Base-by-base conservation (phyloP, 169 alveolate species). In the Babesia ovata region DNA sequence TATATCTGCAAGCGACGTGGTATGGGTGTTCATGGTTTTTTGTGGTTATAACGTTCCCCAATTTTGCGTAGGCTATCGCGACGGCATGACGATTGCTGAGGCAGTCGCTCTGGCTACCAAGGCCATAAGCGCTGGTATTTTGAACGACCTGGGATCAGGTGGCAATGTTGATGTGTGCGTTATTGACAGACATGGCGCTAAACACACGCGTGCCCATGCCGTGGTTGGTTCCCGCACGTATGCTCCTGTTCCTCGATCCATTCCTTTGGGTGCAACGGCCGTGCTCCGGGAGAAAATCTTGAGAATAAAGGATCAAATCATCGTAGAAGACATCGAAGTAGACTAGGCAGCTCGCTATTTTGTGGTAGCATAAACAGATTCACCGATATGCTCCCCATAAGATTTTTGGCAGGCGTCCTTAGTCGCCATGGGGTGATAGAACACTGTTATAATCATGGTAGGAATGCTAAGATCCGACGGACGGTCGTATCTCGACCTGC, bases 111-210 rank as follows among this genome's bases (percentile, higher is more conserved):
- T 96, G 66, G 97, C 92, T n/a, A 87, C 92, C 45, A 92, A 90
- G 87, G 98, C 98, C 36, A 95, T 96, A 69, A 96, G 96, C 84
- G 98, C 98, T 54, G 99, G 99, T 82, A 95, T 97, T 63, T 90
- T 94, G 85, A 95, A 97, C 89, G 99, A 97, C 88, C 82, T 97
- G 72, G 98, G 98, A 14, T 93, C 98, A 36, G 99, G 99, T 26
- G 95, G 98, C 49, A 94, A 94, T 87, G 99, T 97, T 26, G 98
- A 97, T 88, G 89, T 96, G 9, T 92, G 93, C 39, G 94, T 95
- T 63, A 93, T 97, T 78, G 94, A 90, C 59, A 92, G 88, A 71
- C 94, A 93, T 54, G 94, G 96, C 29, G 86, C 88, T n/a, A 95
- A 95, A 24, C 92, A 86, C 74, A 83, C 82, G 56, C 91, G 98